Conservation (phyloP, 805 yeast genomes). For the Hanseniaspora valbyensis region DNA sequence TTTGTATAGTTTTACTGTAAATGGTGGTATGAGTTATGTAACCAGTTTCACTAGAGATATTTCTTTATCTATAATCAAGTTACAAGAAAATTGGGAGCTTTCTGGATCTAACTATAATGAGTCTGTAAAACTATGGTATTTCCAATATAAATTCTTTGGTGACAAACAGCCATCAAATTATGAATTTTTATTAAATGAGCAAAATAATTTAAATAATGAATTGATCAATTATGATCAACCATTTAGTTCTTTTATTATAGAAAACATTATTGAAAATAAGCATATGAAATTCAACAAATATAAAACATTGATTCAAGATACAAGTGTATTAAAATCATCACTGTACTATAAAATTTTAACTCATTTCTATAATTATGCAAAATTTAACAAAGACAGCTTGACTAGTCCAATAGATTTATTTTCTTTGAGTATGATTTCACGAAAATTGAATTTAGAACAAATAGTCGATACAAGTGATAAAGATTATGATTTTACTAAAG, state of each 20-base stretch:
- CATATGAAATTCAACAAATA: slow-evolving; percentile 18
- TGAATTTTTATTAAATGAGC: neutral
- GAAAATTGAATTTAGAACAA: slow-evolving; percentile 15
- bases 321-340: slow-evolving; percentile 16
- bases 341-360: slow-evolving; percentile 19
- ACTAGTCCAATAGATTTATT: slow-evolving; percentile 24
- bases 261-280: slow-evolving; percentile 17
- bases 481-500: slow-evolving; percentile 11
- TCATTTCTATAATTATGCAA: slow-evolving; percentile 25
- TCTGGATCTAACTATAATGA: slow-evolving; percentile 19
- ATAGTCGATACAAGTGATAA: slow-evolving; percentile 8
- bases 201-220: neutral
- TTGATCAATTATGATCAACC: slow-evolving; percentile 17
- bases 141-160: slow-evolving; percentile 25
- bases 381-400: slow-evolving; percentile 18
- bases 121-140: slow-evolving; percentile 29
- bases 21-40: slow-evolving; percentile 24
- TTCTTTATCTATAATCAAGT: slow-evolving; percentile 24
- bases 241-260: slow-evolving; percentile 21
- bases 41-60: slow-evolving; percentile 25
- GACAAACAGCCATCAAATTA: slow-evolving; percentile 20
- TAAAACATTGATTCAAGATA: slow-evolving; percentile 22
- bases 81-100: slow-evolving; percentile 23
- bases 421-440: slow-evolving; percentile 22
- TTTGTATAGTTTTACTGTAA: slow-evolving; percentile 23